phyloP scores from a whole-genome alignment of 129 eudicot species.

The Flaveria bidentis region DNA sequence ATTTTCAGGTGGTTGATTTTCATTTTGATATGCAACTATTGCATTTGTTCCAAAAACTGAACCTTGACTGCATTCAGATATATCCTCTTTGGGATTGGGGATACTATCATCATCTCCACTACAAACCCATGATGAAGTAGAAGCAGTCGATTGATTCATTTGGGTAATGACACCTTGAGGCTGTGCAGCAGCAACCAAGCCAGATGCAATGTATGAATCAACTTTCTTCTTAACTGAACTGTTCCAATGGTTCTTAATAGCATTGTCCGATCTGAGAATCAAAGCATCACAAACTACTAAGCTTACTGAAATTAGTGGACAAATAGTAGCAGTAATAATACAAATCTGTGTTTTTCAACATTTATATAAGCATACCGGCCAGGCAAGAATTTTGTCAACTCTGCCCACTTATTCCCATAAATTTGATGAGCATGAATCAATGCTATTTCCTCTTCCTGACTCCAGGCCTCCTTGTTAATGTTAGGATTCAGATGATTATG shows the following conservation, averaged over 20 bases:
- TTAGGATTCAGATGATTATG: conserved; percentile 97
- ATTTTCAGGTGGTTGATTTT: conserved; percentile 48
- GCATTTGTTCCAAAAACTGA: conserved; percentile 49
- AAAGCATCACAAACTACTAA: conserved; percentile 11
- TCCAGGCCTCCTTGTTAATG: conserved; percentile 95
- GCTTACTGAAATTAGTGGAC: background rate
- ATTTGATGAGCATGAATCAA: conserved; percentile 81
- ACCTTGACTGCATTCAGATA: conserved; percentile 84
- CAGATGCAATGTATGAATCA: conserved; percentile 39
- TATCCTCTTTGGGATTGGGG: conserved; percentile 56
- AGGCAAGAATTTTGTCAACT: conserved; percentile 80
- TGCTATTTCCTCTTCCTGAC: conserved; percentile 85
- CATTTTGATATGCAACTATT: conserved; percentile 34
- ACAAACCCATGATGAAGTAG: conserved; percentile 45
- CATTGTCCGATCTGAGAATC: conserved; percentile 68
- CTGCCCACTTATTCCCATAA: conserved; percentile 98
- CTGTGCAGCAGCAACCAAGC: conserved; percentile 29
- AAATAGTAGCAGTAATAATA: background rate
- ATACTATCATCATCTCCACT: conserved; percentile 65
- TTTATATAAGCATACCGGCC: conserved; percentile 63
- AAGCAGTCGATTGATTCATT: conserved; percentile 53
- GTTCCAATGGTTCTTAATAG: conserved; percentile 48
- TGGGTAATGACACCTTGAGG: conserved; percentile 38
- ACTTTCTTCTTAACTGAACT: conserved; percentile 44
- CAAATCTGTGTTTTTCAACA: background rate